A percentile compares a stretch with the other conserved stretches of the same genome.
Conservation (phyloP, 192 early-diverging fungal species). For the Cetraspora pellucida region DNA sequence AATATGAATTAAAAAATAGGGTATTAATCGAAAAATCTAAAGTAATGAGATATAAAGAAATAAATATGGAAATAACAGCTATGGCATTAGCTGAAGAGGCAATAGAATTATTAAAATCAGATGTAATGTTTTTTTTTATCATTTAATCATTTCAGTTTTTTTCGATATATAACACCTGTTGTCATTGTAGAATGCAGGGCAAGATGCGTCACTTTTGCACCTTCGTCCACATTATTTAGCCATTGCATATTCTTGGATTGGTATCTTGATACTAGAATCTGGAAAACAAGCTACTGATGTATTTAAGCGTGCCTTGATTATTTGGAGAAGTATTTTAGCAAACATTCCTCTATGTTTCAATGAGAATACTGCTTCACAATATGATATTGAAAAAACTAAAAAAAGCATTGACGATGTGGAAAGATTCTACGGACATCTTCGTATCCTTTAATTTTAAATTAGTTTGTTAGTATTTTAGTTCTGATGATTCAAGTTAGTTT, state of each 20-base stretch:
- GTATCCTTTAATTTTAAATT: constrained; percentile 34
- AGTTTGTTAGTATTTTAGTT: neutral
- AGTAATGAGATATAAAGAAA: constrained; percentile 18
- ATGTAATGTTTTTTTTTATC: constrained; percentile 24
- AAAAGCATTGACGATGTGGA: constrained; percentile 52
- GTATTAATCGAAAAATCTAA: constrained; percentile 39
- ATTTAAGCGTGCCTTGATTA: constrained; percentile 58
- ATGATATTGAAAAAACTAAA: constrained; percentile 36
- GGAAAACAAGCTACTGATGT: constrained; percentile 37
- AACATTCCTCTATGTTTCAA: constrained; percentile 41
- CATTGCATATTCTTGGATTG: constrained; percentile 60
- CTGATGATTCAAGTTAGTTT: neutral
- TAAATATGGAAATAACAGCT: constrained; percentile 28
- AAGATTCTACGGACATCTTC: constrained; percentile 55
- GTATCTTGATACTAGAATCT: constrained; percentile 49
- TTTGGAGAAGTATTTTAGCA: constrained; percentile 61
- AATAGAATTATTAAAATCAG: constrained; percentile 39
- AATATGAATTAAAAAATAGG: neutral
- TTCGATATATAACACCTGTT: neutral
- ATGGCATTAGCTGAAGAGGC: constrained; percentile 38
- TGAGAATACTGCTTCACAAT: constrained; percentile 1
- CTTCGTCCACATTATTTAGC: constrained; percentile 62
- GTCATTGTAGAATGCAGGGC: constrained; percentile 31
- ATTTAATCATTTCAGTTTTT: neutral
- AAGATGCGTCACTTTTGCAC: constrained; percentile 43